Base-by-base conservation (phyloP, 352 stramenopile genomes). In the Blastocystis sp. region DNA sequence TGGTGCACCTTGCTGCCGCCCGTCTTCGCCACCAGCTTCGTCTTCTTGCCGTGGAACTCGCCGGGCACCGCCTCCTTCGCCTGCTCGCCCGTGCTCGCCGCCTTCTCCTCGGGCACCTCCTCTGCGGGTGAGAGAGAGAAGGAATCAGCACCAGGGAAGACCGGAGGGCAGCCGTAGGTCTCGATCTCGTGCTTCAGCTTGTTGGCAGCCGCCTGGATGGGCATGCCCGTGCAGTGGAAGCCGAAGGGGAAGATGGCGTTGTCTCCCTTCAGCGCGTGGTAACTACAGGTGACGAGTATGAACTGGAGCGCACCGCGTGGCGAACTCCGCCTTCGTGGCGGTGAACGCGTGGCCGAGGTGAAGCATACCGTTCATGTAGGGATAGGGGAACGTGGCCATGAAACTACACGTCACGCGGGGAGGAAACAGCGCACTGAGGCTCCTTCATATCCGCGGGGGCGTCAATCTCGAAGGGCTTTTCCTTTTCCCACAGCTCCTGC, bases 161-260 rank as follows among this genome's bases (percentile, higher is more conserved):
- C 90, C 0, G 97, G 96, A 52, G 96, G 97, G 88, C 90, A 94
- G 65, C 96, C 96, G 90, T 93, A 99, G 57, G 91, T 89, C 87
- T 94, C 93, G 68, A 99, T 95, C 92, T 99, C 97, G 34, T 92
- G 92, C 92, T 98, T 98, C 76, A 99, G 93, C 92, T 98, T 99
- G 92, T 99, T 99, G 28, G 97, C 97, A 14, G 97, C 97, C 1
- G 94, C 95, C 92, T 99, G 96, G 91, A 99, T 99, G 34, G 97
- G 97, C 97, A 99, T 99, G 79, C 97, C 97, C 24, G 97, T 99
- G 92, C 97, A 99, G 92, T 99, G 97, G 89, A 99, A 98, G 7
- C 92, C 95, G 92, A 99, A 99, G 65, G 97, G 97, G 90, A 99
- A 99, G 66, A 99, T 91, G 54, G 98, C 96, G 92, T 99, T 98